A percentile compares a stretch with the other conserved stretches of the same genome.
Evolutionary conservation across 345 rosid species (phyloP).

Genomic region (Luvunga scandens): DNA sequence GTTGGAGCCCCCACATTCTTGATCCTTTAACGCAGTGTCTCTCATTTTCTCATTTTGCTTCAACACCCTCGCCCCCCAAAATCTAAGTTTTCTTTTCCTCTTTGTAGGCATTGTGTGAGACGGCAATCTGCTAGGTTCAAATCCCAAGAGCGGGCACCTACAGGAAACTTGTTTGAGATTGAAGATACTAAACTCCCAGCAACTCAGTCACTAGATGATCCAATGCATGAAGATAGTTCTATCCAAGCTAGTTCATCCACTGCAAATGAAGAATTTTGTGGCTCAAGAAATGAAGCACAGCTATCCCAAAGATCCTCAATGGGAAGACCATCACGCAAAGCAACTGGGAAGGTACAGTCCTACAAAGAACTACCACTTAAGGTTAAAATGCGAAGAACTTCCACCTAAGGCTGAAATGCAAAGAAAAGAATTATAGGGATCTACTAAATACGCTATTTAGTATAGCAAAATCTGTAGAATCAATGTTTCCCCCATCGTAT

Average conservation of each 20-base stretch:
- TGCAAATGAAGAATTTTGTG: constrained; percentile 19
- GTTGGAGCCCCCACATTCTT: not conserved
- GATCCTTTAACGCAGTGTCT: not conserved
- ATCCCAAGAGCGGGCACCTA: constrained; percentile 39
- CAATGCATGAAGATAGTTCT: constrained; percentile 24
- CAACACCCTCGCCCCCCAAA: not conserved
- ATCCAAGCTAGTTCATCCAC: constrained; percentile 9
- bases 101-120: constrained; percentile 50
- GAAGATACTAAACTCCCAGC: constrained; percentile 35
- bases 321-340: constrained; percentile 56
- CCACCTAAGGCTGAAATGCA: no score
- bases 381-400: constrained; percentile 44
- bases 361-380: constrained; percentile 55
- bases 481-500: not conserved
- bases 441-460: not conserved
- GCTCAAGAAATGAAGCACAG: constrained; percentile 20
- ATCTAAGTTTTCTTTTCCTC: not conserved
- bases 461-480: not conserved
- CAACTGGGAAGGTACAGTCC: constrained; percentile 58
- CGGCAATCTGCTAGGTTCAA: constrained; percentile 59
- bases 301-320: constrained; percentile 37
- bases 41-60: not conserved
- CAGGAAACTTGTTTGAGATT: constrained; percentile 59
- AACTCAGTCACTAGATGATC: constrained; percentile 19
- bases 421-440: not conserved